A percentile compares a stretch with the other conserved stretches of the same genome.
Conservation (phyloP, 768 basidiomycete species). For the Psilocybe subaeruginosa region DNA sequence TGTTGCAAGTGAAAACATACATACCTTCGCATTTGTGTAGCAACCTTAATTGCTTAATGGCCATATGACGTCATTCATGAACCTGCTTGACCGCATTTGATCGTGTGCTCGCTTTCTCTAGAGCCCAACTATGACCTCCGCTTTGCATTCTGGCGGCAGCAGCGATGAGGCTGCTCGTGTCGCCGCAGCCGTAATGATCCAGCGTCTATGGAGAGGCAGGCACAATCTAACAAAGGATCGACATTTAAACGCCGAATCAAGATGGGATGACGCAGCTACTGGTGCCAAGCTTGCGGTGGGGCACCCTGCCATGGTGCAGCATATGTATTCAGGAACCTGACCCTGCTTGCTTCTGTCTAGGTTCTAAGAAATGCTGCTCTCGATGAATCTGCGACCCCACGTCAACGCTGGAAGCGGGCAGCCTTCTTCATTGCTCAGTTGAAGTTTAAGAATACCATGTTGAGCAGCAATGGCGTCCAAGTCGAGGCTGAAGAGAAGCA, state of each 20-base stretch:
- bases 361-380: slow-evolving; percentile 44
- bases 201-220: slow-evolving; percentile 39
- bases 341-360: slow-evolving; percentile 23
- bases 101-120: slow-evolving; percentile 3
- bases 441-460: slow-evolving; percentile 44
- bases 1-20: slow-evolving; percentile 27
- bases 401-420: slow-evolving; percentile 51
- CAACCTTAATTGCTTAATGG: slow-evolving; percentile 41
- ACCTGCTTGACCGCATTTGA: not conserved
- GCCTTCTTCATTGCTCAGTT: slow-evolving; percentile 43
- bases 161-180: slow-evolving; percentile 22
- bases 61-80: slow-evolving; percentile 31
- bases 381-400: slow-evolving; percentile 46
- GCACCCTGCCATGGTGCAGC: slow-evolving; percentile 2
- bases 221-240: slow-evolving; percentile 27
- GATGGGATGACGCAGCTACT: slow-evolving; percentile 42
- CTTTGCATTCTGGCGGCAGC: not conserved
- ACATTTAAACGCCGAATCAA: slow-evolving; percentile 30
- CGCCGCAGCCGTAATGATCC: slow-evolving; percentile 40
- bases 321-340: not conserved
- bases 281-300: slow-evolving; percentile 41
- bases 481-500: slow-evolving; percentile 43
- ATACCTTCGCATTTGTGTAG: slow-evolving; percentile 38
- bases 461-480: slow-evolving; percentile 31
- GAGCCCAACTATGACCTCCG: not conserved